Evolutionary conservation across 1,139 yeast genomes (phyloP), one percentile per base, ranked within the genome.

Genomic region (Scheffersomyces quercinus): DNA sequence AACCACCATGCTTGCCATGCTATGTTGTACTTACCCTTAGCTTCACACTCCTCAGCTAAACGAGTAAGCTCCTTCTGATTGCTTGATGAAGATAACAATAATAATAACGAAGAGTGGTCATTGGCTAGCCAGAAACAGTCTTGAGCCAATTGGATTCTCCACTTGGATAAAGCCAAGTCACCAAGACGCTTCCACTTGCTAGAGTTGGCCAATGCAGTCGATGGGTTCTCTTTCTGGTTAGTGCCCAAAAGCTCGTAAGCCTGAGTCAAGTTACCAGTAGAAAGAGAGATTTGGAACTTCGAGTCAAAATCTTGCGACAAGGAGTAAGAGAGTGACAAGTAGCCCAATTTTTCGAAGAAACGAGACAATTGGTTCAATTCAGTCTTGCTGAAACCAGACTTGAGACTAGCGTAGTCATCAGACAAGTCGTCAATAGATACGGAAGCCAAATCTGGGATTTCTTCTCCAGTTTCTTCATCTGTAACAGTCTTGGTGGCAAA

Each of bases 1-100:
- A 83, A 74, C 98, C 98, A 93, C 66, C 84, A 82, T 16, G 97
- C 86, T 64, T 88, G 90, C 75, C 91, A 93, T 35, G 99, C 97
- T 50, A 93, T 75, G 62, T 93, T 93, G 66, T 83, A 88, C 63
- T 85, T 85, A 40, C 97, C 97, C 38, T 73, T 75, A 15, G 67
- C 68, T 55, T 79, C 82, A 42, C 96, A 91, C 42, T 69, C 68
- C 42, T 73, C 70, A 5, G 95, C 96, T 44, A 88, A 71, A 46
- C 74, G 70, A 29, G 70, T 64, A 52, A 93, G 77, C 39, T 82
- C 85, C 10, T 68, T 65, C 55, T 72, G 73, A 62, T 88, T 77
- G 59, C 89, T 91, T 40, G 93, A 78, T 9, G 97, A 86, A 5
- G 97, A 85, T 64, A 90, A 84, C 54, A 95, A 68, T 52, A 93